Evolutionary conservation across 2,329 filamentous ascomycete species (phyloP).

Genomic region (Diplodia scrobiculata): DNA sequence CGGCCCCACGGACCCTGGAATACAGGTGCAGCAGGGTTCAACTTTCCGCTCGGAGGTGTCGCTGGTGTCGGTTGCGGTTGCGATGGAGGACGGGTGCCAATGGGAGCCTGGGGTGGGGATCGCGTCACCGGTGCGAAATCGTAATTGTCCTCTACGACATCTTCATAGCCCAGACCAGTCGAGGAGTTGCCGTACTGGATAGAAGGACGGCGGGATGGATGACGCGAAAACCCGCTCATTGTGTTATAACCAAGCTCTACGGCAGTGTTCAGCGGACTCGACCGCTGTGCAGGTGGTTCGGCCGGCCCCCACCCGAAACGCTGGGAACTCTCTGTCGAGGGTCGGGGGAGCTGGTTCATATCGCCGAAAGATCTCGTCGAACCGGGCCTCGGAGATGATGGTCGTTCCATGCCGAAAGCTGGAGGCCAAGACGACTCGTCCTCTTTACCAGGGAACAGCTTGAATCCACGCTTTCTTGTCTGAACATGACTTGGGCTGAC

Average conservation of each 20-base stretch:
- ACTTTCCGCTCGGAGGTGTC: slow-evolving; percentile 54
- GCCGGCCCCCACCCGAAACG: slow-evolving; percentile 42
- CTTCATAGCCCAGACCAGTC: slow-evolving; percentile 60
- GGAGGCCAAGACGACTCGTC: slow-evolving; percentile 47
- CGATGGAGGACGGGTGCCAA: slow-evolving; percentile 74
- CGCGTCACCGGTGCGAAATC: slow-evolving; percentile 53
- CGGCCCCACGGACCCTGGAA: slow-evolving; percentile 53
- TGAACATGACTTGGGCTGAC: slow-evolving; percentile 44
- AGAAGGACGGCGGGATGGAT: slow-evolving; percentile 77
- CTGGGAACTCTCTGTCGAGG: slow-evolving; percentile 45
- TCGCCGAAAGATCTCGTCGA: slow-evolving; percentile 62
- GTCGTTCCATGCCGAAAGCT: slow-evolving; percentile 48
- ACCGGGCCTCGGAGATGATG: slow-evolving; percentile 62
- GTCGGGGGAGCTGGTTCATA: slow-evolving; percentile 41
- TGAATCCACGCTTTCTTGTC: slow-evolving; percentile 52
- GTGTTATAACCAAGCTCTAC: slow-evolving; percentile 48
- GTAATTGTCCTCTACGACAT: slow-evolving; percentile 55
- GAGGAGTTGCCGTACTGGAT: slow-evolving; percentile 71
- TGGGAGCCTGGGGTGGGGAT: slow-evolving; percentile 64
- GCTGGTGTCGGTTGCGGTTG: slow-evolving; percentile 53
- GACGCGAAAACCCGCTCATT: slow-evolving; percentile 67
- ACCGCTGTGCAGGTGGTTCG: slow-evolving; percentile 42
- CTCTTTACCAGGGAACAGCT: slow-evolving; percentile 56
- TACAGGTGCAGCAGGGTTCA: slow-evolving; percentile 87
- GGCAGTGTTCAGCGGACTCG: slow-evolving; percentile 40